Base-by-base conservation (phyloP, 1,284 basidiomycete genomes). In the Golubevia pallescens region DNA sequence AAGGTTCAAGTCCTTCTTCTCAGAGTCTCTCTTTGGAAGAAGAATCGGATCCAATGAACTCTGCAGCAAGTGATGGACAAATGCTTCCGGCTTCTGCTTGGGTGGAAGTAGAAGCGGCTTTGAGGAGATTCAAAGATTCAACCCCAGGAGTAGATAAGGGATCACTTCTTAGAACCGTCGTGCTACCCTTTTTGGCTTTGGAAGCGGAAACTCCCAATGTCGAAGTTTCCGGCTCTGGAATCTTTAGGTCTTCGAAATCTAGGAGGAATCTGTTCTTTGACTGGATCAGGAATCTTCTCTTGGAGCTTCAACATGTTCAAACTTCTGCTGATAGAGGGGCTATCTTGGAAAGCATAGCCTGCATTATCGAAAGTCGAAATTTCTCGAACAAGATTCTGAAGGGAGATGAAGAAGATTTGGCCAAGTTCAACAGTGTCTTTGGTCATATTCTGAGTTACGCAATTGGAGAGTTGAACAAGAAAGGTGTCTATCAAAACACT, bases 401-500 rank as follows among this genome's bases (percentile, higher is more conserved):
- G 48, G 55, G 61, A 10, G 75, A 81, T 59, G 61, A 34, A 1
- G 69, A 71, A 48, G 79, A 81, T 60, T 65, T 72, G 62, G 69
- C 71, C 14, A 68, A 66, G 23, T 81, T 80, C 69, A 71, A 66
- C 10, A 70, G 71, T 1, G 74, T 79, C 55, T 80, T 81, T 63
- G 75, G 75, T 14, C 74, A 78, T 58, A 80, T 80, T 53, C 23
- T 79, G 16, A 70, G 69, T 2, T 81, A 78, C 52, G 79, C 79
- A 3, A 81, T 81, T 51, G 79, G 79, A 21, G 79, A 81, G 71
- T 68, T 81, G 54, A 81, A 81, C 69, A 81, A 81, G 65, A 81
- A 81, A 71, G 79, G 79, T 8, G 79, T 81, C 21, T 81, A 81
- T 58, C 79, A 81, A 58, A 81, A 81, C 54, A 81, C 79, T 55